Base-by-base conservation (phyloP, 2,329 filamentous ascomycete genomes). In the Aspergillus sp. region DNA sequence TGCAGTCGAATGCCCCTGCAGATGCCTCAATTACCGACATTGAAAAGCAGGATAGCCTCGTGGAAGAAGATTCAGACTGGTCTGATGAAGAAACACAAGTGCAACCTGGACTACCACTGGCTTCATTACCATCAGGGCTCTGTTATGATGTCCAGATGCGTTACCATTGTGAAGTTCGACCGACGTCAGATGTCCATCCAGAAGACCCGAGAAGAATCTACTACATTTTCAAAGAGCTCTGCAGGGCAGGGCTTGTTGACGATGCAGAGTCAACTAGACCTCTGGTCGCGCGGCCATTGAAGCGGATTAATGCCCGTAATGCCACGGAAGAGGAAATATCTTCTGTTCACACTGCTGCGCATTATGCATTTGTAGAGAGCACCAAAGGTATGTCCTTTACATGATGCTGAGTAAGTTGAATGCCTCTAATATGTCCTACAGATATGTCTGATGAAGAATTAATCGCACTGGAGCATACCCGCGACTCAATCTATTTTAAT, bases 61-160 rank as follows among this genome's bases (percentile, higher is more conserved):
- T 72, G 11, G 73, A 78, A 37, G 70, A 73, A 19, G 73, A 73
- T 44, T 78, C 75, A 9, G 75, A 77, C 58, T 76, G 73, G 69
- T 74, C 75, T 42, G 70, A 75, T n/a, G 72, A 74, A 5, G 70
- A 72, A 30, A 53, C 61, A 42, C 61, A 65, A 7, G 61, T 62
- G 7, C 69, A 75, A 76, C 56, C 79, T 75, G 75, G 75, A 9
- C 68, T 80, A n/a, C 74, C 77, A 1, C 60, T 74, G 24, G 71
- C 75, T 2, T 75, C 85, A 24, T 79, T 90, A 1, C 85, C 88
- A 0, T 93, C 89, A 0, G 90, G 90, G 3, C 86, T 89, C 60
- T 93, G 90, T 64, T 99, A 98, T 71, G 95, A 99, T 77, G 87
- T 91, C 57, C 86, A 93, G 33, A 99, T 99, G 95, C 91, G 95